Evolutionary conservation across 1,284 basidiomycete species (phyloP).

Genomic region (Naganishia albida): DNA sequence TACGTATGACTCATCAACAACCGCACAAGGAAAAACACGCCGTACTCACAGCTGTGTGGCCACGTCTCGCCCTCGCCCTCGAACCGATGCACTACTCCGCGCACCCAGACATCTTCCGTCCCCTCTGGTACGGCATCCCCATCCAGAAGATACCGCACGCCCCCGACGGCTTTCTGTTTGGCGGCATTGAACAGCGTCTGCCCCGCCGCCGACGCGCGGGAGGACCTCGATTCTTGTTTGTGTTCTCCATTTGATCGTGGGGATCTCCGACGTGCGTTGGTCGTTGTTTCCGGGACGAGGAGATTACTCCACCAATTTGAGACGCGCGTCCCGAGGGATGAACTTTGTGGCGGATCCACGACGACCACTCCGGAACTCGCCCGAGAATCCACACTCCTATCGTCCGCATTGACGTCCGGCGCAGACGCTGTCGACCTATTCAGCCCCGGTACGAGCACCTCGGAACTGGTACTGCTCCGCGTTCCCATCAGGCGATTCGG

Average conservation of each 20-base stretch:
- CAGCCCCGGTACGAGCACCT: not conserved
- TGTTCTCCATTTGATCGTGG: not conserved
- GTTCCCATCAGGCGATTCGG: not conserved
- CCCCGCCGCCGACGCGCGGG: not conserved
- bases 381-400: not conserved
- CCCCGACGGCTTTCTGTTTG: slow-evolving; percentile 51
- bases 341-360: not conserved
- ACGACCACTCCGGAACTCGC: not conserved
- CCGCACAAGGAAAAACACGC: not conserved
- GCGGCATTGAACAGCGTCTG: slow-evolving; percentile 43
- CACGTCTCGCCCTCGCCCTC: slow-evolving; percentile 51
- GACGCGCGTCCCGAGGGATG: not conserved
- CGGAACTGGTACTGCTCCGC: not conserved
- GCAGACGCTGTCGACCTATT: not conserved
- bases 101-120: slow-evolving; percentile 76
- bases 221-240: not conserved
- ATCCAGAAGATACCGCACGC: slow-evolving; percentile 77
- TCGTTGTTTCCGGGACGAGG: not conserved
- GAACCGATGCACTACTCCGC: slow-evolving; percentile 69
- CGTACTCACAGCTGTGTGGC: slow-evolving; percentile 52
- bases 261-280: not conserved
- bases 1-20: slow-evolving; percentile 37
- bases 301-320: slow-evolving; percentile 3
- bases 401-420: not conserved
- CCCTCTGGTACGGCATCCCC: slow-evolving; percentile 75